Base-by-base conservation (phyloP, 257 asterid species). In the Petunia secreta region DNA sequence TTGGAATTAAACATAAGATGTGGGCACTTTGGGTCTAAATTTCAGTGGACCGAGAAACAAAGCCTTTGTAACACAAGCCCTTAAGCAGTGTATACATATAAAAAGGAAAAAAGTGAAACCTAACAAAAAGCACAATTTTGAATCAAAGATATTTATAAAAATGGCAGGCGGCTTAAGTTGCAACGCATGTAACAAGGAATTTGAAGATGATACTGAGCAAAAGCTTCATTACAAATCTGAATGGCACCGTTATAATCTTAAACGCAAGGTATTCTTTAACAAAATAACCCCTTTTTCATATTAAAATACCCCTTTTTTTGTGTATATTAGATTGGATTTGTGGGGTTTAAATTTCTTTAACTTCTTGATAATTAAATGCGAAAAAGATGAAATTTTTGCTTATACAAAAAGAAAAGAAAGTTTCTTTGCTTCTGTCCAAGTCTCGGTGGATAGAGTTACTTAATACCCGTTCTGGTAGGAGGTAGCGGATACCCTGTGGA, bases 201-300 rank as follows among this genome's bases (percentile, higher is more conserved):
- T 95, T 50, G 67, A 44, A 3, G 98, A 90, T 75, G 97, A 93
- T 59, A 80, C 81, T 63, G 94, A 95, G 9, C 97, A 91, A 67
- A 95, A 93, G 86, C 89, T 88, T 75, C 99, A 95, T 87, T 93
- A 91, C 91, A 95, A 86, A 87, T 93, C 99, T 64, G 98, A 92
- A 85, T 95, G 99, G 99, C 99, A 95, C 87, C 97, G 99, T 8
- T 95, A 91, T 91, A 95, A 95, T 65, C 99, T 95, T 84, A 95
- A 95, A 85, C 97, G 99, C 88, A 93, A 93, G 99, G 99, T 93
- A 5, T 77, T 65, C 82, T 66, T 66, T 25, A 25, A 7, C 1
- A 5, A 5, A 63, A 10, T 48, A 36, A 40, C 62, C 16, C n/a
- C 16, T 37, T 4, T 7, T 83, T 37, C 6, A 34, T 9, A 15